Evolutionary conservation across 768 basidiomycete genomes (phyloP), one percentile per base, ranked within the genome.

Genomic region (Rhodotorula taiwanensis): DNA sequence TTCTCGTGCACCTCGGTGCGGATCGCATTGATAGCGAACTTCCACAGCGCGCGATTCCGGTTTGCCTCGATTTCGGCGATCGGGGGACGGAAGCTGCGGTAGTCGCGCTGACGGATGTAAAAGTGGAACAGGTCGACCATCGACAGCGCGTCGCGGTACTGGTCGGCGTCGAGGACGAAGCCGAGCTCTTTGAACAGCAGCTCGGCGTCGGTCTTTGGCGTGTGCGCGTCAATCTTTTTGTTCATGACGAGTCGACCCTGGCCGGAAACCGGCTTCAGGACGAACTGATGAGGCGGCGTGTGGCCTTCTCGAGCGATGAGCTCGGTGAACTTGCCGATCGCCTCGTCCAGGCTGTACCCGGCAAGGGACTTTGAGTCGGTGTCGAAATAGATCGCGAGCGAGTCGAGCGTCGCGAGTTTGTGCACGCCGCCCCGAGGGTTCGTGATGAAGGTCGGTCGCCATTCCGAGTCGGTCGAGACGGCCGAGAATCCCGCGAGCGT

Each of bases 71-170:
- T 81, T 50, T 85, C 84, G 25, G 79, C 77, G n/a, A 83, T 80
- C 49, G 78, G 73, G 4, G 89, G 88, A 39, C 86, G 83, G 75
- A 84, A 90, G 76, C 84, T 86, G 64, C 83, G 86, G 77, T 98
- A 98, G 86, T 91, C 74, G 21, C 58, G 53, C 62, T 85, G 85
- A 56, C 95, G 84, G 50, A 86, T 81, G 76, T 94, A 95, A 64
- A 97, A 86, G 75, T 98, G 94, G 76, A 94, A 95, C 82, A 97
- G 91, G 75, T 98, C 93, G 63, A 92, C 80, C 49, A 98, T 81
- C 27, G 89, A 93, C 61, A 98, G 89, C 28, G 82, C 83, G 75
- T 98, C 91, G 55, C 89, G 83, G 74, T 97, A 99, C 76, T 99
- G 95, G 69, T 92, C 83, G 66, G 90, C 85, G 74, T 99, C 94